A percentile compares a stretch with the other conserved stretches of the same genome.
These are phyloP conservation scores for Mortierella sp. DNA, from an alignment of 371 early-diverging fungal genomes.

Conservation along the genomic window DNA sequence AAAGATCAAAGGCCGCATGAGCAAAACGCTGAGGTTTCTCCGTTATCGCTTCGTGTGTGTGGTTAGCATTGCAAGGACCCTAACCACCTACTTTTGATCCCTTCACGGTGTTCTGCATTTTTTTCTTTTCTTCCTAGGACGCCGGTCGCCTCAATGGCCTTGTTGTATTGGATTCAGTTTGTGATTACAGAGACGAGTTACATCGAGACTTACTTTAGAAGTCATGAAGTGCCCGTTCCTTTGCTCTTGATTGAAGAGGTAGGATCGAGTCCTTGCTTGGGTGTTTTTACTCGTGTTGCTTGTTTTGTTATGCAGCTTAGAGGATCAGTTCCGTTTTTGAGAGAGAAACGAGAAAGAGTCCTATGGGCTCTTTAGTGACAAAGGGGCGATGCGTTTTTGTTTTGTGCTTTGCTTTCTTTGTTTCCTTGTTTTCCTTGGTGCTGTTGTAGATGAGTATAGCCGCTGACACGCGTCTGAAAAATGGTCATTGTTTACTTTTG, in stretches of 20 bases:
- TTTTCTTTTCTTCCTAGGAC: constrained; percentile 38
- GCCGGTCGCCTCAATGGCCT: constrained; percentile 68
- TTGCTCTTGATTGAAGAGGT: constrained; percentile 75
- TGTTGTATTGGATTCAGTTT: constrained; percentile 76
- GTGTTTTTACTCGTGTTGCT: neutral
- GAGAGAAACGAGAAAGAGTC: neutral
- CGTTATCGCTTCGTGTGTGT: neutral
- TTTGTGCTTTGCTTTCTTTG: neutral
- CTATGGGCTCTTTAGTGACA: constrained; percentile 3
- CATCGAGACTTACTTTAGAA: constrained; percentile 77
- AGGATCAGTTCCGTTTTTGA: neutral
- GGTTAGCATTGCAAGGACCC: neutral
- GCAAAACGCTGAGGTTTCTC: neutral
- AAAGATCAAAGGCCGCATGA: neutral
- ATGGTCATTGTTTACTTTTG: neutral
- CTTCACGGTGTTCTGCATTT: neutral
- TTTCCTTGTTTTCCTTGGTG: neutral
- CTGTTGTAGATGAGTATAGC: neutral
- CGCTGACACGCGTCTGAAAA: neutral
- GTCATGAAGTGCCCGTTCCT: constrained; percentile 70
- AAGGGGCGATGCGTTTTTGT: neutral
- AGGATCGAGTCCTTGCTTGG: neutral
- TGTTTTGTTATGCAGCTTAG: neutral
- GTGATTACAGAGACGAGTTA: constrained; percentile 71
- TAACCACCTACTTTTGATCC: neutral